Base-by-base conservation (phyloP, 148 eudicot genomes). In the Rhododendron henanense region DNA sequence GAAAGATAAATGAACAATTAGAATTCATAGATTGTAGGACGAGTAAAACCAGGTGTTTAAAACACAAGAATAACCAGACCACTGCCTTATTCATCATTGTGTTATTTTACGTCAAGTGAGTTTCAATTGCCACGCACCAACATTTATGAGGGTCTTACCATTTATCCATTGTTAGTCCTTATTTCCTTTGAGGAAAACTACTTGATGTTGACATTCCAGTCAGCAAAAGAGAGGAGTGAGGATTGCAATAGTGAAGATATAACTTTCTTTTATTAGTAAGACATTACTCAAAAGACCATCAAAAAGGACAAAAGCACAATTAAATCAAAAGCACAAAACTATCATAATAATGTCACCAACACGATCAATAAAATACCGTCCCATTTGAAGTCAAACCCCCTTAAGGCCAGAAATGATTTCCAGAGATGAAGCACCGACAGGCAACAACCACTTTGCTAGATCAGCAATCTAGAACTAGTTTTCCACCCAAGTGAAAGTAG, bases 1-100 rank as follows among this genome's bases (percentile, higher is more conserved):
- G 85, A 82, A 63, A 23, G 10, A 82, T 55, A 41, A 69, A 82
- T 39, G 51, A 61, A 82, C 14, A 63, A 82, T 63, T 21, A 82
- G 84, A 61, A 39, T 35, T 5, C 28, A 51, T 5, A 2, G 39
- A 61, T 21, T 21, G 67, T 39, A 82, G 19, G 57, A 80, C 35
- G 0, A 15, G 13, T 11, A 57, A 55, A 81, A 81, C 59, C 21
- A 31, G 63, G 45, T 57, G 47, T 8, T 35, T 57, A 11, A 81
- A 57, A 57, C 71, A 4, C 7, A 0, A 55, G 35, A 79, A 10
- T 19, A 35, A 81, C 16, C 16, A 2, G 8, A 81, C 63, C 5
- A 9, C 16, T 11, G 19, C 67, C n/a, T 3, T 80, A 50, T 31
- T 33, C 25, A 50, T 50, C 47, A 31, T 28, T 31, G 28, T 65